Percentiles rank a stretch among this genome's conserved stretches.
Conservation (phyloP, 768 basidiomycete species). For the Tylopilus intermedius region DNA sequence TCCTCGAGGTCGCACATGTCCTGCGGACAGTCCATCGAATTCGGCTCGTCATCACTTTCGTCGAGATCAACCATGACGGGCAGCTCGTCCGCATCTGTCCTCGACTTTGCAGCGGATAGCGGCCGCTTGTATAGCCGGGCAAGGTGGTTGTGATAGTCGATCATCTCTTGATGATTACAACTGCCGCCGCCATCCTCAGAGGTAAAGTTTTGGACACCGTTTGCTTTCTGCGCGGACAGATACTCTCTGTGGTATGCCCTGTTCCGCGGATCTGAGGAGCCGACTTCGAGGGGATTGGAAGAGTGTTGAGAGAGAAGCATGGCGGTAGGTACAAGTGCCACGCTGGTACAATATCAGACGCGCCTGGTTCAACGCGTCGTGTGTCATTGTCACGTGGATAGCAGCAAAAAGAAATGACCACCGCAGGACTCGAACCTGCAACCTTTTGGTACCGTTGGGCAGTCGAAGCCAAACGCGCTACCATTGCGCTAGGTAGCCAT, state of each 20-base stretch:
- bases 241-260: conserved; percentile 40
- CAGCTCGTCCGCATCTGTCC: conserved; percentile 20
- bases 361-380: conserved; percentile 7
- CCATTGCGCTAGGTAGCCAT: conserved; percentile 87
- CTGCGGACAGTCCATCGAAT: conserved; percentile 35
- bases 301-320: conserved; percentile 61
- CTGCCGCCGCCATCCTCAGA: conserved; percentile 51
- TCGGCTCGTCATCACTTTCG: conserved; percentile 38
- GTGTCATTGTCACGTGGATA: conserved; percentile 20
- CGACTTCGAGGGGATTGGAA: conserved; percentile 67
- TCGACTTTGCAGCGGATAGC: conserved; percentile 18
- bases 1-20: conserved; percentile 34
- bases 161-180: conserved; percentile 36
- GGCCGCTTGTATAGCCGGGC: conserved; percentile 36
- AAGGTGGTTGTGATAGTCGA: conserved; percentile 49
- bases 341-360: neutral
- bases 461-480: conserved; percentile 93
- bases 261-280: conserved; percentile 56
- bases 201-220: conserved; percentile 29
- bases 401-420: conserved; percentile 48
- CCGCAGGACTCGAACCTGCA: conserved; percentile 97
- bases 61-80: conserved; percentile 42
- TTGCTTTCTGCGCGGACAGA: conserved; percentile 32
- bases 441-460: conserved; percentile 80
- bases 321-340: conserved; percentile 4